Base-by-base conservation (phyloP, 169 alveolate species). In the Theileria parva region DNA sequence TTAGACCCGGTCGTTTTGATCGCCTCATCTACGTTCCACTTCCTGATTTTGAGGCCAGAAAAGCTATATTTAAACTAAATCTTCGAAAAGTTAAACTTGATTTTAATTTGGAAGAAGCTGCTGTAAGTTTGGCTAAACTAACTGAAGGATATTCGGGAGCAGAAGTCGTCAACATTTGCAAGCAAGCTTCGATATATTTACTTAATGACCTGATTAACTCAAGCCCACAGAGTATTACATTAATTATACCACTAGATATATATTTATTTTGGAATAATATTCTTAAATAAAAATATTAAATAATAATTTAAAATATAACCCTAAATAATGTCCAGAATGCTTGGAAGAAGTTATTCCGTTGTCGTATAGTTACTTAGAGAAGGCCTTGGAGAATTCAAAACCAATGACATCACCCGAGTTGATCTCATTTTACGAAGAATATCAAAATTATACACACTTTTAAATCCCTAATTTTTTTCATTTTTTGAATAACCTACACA, bases 1-100 rank as follows among this genome's bases (percentile, higher is more conserved):
- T 98, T 30, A 93, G 99, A 71, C 99, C 99, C 11, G 99, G 99
- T 11, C 92, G 99, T 68, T 96, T 99, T 69, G 99, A 99, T 86
- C 94, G 99, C 63, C 91, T 97, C 51, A 96, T 99, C 27, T 95
- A 98, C 85, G 97, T 99, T 30, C 99, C 99, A 7, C 96, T 97
- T 34, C 99, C 99, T 5, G 98, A 96, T 92, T 60, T 78, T 51
- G 93, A 83, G 17, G 98, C 99, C 2, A 90, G 99, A 69, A 90
- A 88, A 65, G 92, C 95, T 53, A 98, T 98, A 0, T 93, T 96
- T 57, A 88, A 91, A 77, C 94, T 95, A 19, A 70, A 87, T 61
- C 79, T 85, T 12, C 39, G 23, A 53, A 15, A 71, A 48, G 79
- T 85, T 30, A 71, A 77, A 9, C 48, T 79, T 30, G 61, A 79